phyloP scores from a whole-genome alignment of 2,329 filamentous ascomycete genomes.

The Sporothrix sp. region DNA sequence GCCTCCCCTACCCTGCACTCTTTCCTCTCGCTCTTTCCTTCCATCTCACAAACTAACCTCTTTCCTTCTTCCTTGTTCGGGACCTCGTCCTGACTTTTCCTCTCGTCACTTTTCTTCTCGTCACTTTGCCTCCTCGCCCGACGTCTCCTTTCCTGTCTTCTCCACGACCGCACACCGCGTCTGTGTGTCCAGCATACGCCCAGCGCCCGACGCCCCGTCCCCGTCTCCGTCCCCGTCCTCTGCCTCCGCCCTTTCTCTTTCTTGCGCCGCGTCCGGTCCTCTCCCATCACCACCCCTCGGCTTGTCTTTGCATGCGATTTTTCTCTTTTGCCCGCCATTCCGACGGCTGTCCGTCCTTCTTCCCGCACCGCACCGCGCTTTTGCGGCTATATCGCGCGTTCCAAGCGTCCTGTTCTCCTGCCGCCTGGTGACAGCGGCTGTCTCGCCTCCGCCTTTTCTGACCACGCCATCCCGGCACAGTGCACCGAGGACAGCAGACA shows the following conservation, averaged over 20 bases:
- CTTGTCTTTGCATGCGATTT: too few relatives aligned
- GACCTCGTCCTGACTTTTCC: neutral
- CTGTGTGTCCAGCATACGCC: neutral
- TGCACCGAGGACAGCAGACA: too few relatives aligned
- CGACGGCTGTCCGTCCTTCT: neutral
- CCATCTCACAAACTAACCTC: slow-evolving; percentile 4
- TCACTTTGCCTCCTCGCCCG: neutral
- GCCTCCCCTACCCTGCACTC: slow-evolving; percentile 3
- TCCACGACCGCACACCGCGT: neutral
- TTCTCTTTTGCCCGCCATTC: too few relatives aligned
- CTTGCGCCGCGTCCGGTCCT: neutral
- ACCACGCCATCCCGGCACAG: too few relatives aligned
- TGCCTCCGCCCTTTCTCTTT: too few relatives aligned
- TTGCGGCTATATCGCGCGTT: too few relatives aligned
- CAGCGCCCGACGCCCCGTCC: neutral
- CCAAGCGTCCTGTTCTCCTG: too few relatives aligned
- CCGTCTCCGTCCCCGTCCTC: neutral
- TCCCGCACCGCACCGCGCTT: neutral
- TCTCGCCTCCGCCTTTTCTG: too few relatives aligned
- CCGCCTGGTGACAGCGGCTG: too few relatives aligned
- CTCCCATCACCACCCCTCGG: neutral
- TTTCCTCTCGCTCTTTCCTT: neutral
- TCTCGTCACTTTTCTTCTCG: neutral
- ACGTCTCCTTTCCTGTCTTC: neutral
- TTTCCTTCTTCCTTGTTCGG: neutral